These are phyloP conservation scores for Lathyrus aphaca DNA, from an alignment of 306 rosid genomes.

Conservation along the genomic window DNA sequence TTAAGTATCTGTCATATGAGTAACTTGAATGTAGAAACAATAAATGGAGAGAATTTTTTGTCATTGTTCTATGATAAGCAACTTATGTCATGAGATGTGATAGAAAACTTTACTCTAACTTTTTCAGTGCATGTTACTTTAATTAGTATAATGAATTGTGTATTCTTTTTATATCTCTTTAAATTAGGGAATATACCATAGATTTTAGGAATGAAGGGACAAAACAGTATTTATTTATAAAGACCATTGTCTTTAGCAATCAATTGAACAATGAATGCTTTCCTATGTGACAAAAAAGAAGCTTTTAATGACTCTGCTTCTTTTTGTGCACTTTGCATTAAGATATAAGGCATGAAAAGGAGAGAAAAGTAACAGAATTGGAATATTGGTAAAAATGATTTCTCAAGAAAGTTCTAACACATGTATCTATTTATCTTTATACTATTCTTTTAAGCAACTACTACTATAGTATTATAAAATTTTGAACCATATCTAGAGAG, in stretches of 20 bases:
- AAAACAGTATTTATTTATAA: slow-evolving; percentile 4
- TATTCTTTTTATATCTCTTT: background rate
- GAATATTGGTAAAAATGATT: slow-evolving; percentile 14
- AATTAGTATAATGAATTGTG: background rate
- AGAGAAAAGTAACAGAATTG: slow-evolving; percentile 10
- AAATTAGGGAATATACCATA: slow-evolving; percentile 7
- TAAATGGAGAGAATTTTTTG: slow-evolving; percentile 14
- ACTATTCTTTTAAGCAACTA: slow-evolving; percentile 37
- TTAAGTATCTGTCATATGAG: background rate
- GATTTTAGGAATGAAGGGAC: slow-evolving; percentile 11
- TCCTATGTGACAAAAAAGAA: slow-evolving; percentile 30
- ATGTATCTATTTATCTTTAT: slow-evolving; percentile 38
- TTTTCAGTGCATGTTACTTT: slow-evolving; percentile 11
- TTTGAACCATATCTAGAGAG: slow-evolving; percentile 55
- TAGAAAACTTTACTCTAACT: slow-evolving; percentile 25
- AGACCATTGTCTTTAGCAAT: slow-evolving; percentile 32
- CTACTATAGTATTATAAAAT: slow-evolving; percentile 17
- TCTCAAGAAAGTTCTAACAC: slow-evolving; percentile 27
- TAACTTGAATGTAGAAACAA: slow-evolving; percentile 20
- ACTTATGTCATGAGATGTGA: slow-evolving; percentile 20
- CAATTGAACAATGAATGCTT: slow-evolving; percentile 25
- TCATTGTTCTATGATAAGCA: slow-evolving; percentile 14
- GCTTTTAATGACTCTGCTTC: slow-evolving; percentile 35
- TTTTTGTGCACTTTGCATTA: slow-evolving; percentile 34
- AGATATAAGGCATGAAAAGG: slow-evolving; percentile 26